Evolutionary conservation across 1,284 basidiomycete genomes (phyloP).

Genomic region (Ustilago tritici): DNA sequence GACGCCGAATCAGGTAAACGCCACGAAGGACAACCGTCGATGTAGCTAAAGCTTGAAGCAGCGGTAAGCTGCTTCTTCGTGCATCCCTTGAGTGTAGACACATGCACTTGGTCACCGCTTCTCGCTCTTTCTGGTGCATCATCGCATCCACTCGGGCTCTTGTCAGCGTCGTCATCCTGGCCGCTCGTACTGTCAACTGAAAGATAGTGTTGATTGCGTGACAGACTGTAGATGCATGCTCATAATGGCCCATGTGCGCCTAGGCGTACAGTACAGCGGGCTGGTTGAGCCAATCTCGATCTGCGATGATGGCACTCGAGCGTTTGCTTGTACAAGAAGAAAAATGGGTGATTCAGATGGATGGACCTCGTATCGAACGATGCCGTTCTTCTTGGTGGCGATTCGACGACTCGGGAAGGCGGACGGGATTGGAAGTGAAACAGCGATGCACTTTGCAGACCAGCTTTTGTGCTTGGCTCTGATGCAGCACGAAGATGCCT

Average conservation of each 20-base stretch:
- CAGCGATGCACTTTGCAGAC: conserved; percentile 29
- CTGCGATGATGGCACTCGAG: too few relatives aligned
- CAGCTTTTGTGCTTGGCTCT: conserved; percentile 1
- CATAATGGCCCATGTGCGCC: neutral
- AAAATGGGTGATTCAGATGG: conserved; percentile 7
- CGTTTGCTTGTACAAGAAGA: neutral
- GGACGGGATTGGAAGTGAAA: conserved; percentile 6
- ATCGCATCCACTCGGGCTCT: neutral
- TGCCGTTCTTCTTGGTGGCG: neutral
- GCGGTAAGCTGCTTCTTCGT: conserved; percentile 2
- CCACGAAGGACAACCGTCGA: neutral
- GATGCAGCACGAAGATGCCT: neutral
- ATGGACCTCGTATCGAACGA: conserved; percentile 18
- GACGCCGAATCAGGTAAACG: conserved; percentile 1
- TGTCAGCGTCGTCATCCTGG: neutral
- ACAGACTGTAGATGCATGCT: neutral
- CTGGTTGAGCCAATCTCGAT: too few relatives aligned
- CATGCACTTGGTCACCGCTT: neutral
- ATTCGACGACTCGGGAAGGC: conserved; percentile 5
- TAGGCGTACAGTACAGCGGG: neutral
- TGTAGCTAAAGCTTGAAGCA: neutral
- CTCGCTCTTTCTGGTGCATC: conserved; percentile 1
- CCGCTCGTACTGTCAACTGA: neutral
- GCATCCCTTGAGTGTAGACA: conserved; percentile 4
- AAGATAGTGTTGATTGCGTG: neutral